Evolutionary conservation across 768 basidiomycete genomes (phyloP), one percentile per base, ranked within the genome.

Genomic region (Butyriboletus loyo): DNA sequence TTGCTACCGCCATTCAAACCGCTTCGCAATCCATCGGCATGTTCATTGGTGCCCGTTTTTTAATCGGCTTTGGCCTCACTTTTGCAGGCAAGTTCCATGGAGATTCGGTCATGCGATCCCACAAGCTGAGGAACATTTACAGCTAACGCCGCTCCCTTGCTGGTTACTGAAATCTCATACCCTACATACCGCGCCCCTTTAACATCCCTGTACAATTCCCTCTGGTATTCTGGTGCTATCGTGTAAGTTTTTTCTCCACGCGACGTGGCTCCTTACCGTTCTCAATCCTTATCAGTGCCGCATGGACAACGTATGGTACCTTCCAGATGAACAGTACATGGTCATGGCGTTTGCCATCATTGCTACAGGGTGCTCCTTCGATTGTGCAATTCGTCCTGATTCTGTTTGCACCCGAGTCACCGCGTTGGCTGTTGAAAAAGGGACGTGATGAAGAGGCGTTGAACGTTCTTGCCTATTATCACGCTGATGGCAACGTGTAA

Each of bases 111-210:
- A 1, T 36, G 2, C 1, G 7, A 21, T n/a, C 7, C 7, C n/a
- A 15, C 34, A 32, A 37, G 25, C 5, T 53, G 22, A 53, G 38
- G 39, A 19, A 58, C 34, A 13, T 35, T 63, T 41, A 49, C 64
- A 77, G 81, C 81, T 24, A 85, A 83, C 61, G 83, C 89, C 46
- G 89, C 91, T 11, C 90, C 92, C 11, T 80, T 92, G 76, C 72
- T 93, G 72, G 83, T 93, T 49, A 86, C 89, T 44, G 92, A 94
- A 71, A 71, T 93, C n/a, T 78, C 91, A 1, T 92, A 92, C 67
- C 92, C 91, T 15, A 74, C 80, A 11, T 86, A 94, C 69, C 89
- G 92, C 59, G 86, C 84, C 14, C 83, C 84, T 31, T 70, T 94
- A 53, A 92, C 88, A 14, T 84, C 87, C 2, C 71, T 83, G 45